These are phyloP conservation scores for Penicillium longicatenatum DNA, from an alignment of 495 filamentous ascomycete species.

Conservation along the genomic window DNA sequence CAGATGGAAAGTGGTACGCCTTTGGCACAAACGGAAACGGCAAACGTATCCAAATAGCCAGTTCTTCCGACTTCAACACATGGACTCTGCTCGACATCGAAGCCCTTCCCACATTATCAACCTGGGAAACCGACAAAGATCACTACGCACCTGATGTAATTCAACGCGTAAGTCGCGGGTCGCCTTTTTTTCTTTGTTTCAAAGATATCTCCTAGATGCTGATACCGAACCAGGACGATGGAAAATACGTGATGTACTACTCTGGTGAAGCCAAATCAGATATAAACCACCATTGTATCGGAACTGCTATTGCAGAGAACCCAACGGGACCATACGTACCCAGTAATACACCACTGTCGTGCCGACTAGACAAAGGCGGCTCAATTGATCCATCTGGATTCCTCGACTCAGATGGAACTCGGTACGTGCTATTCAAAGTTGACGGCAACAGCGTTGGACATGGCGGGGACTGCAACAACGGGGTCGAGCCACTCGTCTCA, in stretches of 20 bases:
- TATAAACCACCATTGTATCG: slow-evolving; percentile 54
- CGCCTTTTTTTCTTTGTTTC: no score
- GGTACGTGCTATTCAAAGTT: slow-evolving; percentile 63
- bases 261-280: slow-evolving; percentile 45
- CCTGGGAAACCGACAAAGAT: slow-evolving; percentile 34
- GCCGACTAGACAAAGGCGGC: slow-evolving; percentile 53
- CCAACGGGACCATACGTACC: slow-evolving; percentile 54
- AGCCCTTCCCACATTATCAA: slow-evolving; percentile 35
- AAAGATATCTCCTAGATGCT: neutral
- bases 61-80: slow-evolving; percentile 33
- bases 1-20: slow-evolving; percentile 41
- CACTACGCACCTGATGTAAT: slow-evolving; percentile 48
- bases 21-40: slow-evolving; percentile 42
- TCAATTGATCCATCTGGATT: slow-evolving; percentile 62
- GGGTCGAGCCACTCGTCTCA: slow-evolving; percentile 42
- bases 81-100: slow-evolving; percentile 43
- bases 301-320: slow-evolving; percentile 46
- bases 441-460: slow-evolving; percentile 62
- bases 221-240: slow-evolving; percentile 37
- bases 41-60: slow-evolving; percentile 38
- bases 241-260: slow-evolving; percentile 62
- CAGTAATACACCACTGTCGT: slow-evolving; percentile 49
- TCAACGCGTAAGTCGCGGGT: slow-evolving; percentile 35
- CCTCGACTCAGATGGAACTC: slow-evolving; percentile 50
- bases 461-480: slow-evolving; percentile 60